Evolutionary conservation across 306 rosid genomes (phyloP), one percentile per base, ranked within the genome.

Genomic region (Clitoria ternatea): DNA sequence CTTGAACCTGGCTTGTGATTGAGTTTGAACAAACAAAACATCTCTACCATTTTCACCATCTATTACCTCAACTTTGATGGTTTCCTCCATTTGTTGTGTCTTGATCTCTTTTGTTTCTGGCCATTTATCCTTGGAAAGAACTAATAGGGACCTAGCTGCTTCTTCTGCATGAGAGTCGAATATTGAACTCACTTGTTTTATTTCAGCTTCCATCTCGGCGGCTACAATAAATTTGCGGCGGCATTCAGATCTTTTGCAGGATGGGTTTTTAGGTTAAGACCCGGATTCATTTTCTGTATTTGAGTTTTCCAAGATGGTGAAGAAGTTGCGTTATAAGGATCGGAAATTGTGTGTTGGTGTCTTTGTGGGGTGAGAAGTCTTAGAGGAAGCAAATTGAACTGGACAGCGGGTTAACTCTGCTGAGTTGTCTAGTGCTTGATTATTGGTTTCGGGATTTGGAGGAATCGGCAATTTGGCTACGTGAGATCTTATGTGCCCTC

Each of bases 401-500:
- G 74, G 30, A 49, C 0, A 3, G 12, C 19, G 66, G 22, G 37
- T 29, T 40, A 27, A 26, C 40, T 67, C 6, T 1, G 20, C 15
- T 0, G 71, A 69, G 26, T 69, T 50, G 2, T 69, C 39, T 5
- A 13, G 73, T 2, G n/a, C 45, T 5, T 59, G 76, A 40, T 64
- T 55, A 0, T 37, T 5, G 11, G 47, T 22, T 15, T 68, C 30
- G 6, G 59, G 61, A 29, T 81, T 79, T 2, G 80, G 76, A 40
- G 85, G 88, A 42, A 91, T 5, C 1, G 85, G 77, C 32, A 73
- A 70, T 45, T 37, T 83, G 45, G 63, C 77, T 1, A 82, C 54
- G 64, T 91, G 96, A 55, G 97, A 74, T 75, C 86, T 85, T 93
- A 89, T 82, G 81, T 91, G 97, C 4, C 97, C 93, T 2, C 97